Base-by-base conservation (phyloP, 2,329 filamentous ascomycete genomes). In the Clarireedia sp. region DNA sequence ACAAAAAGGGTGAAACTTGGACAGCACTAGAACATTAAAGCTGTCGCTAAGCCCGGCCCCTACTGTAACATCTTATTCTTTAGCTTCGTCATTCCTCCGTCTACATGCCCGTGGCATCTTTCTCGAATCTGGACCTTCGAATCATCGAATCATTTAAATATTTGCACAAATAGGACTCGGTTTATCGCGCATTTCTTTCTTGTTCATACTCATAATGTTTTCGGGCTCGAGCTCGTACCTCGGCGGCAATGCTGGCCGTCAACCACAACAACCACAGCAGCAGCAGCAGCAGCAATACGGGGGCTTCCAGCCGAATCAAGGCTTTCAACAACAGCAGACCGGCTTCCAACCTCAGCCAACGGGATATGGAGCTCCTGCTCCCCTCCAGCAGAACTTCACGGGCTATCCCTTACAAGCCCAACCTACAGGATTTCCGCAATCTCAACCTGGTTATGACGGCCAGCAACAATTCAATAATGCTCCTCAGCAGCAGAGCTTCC, bases 141-240 rank as follows among this genome's bases (percentile, higher is more conserved):
- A 17, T 41, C 17, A 41, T 19, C 14, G 48, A 56, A 46, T 41
- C 51, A 44, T 40, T 54, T 44, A 54, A 29, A 54, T n/a, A 54
- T 40, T 48, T 54, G 44, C 47, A 17, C 47, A 36, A 29, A 48
- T 38, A n/a, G 29, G 37, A 43, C 48, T 43, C 40, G 47, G 58
- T 57, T 57, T 41, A 52, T 51, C 48, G 54, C 57, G 46, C 48
- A 43, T 57, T 50, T 51, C 45, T 51, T 61, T 53, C 29, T 48
- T 50, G 38, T 60, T 47, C 46, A 58, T 54, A 60, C 55, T 43
- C 52, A 69, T 67, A 73, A 96, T 96, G 92, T 97, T 89, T 75
- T 94, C 90, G 63, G 89, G 86, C 71, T 88, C 89, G 63, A 95
- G 88, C 76, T 85, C 88, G 62, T 96, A 86, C 72, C 75, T 95